Percentiles rank a stretch among this genome's conserved stretches.
These are phyloP conservation scores for Hyparrhenia diplandra DNA, from an alignment of 176 grass and related monocot genomes.

Conservation along the genomic window DNA sequence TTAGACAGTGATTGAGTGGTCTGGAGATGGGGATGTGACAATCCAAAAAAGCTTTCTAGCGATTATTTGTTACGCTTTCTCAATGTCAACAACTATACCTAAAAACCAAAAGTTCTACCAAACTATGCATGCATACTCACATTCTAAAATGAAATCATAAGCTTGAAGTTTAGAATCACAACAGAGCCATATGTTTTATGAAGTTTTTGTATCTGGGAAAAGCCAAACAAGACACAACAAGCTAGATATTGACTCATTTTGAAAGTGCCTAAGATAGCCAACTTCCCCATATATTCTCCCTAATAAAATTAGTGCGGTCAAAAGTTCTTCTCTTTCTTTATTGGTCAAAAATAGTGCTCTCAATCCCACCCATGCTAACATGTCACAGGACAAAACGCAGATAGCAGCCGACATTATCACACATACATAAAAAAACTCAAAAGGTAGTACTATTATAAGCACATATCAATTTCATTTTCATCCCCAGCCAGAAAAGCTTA, in stretches of 20 bases:
- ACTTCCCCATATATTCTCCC: background rate
- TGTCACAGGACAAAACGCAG: background rate
- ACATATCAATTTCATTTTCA: background rate
- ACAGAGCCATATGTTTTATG: background rate
- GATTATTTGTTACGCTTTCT: background rate
- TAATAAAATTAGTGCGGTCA: background rate
- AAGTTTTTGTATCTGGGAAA: background rate
- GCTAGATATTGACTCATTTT: background rate
- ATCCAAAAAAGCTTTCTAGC: background rate
- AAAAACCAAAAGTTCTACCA: background rate
- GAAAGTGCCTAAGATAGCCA: background rate
- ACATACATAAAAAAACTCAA: background rate
- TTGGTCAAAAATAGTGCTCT: too few species aligned
- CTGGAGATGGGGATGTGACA: background rate
- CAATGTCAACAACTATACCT: background rate
- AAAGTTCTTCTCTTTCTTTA: background rate
- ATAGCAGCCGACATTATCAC: background rate
- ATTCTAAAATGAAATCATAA: background rate
- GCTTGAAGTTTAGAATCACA: background rate
- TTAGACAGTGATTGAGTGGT: background rate
- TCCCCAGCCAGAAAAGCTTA: background rate
- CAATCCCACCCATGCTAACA: background rate
- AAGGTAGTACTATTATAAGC: background rate
- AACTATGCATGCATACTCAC: conserved; percentile 5
- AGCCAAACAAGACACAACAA: background rate